A percentile compares a stretch with the other conserved stretches of the same genome.
phyloP scores from a whole-genome alignment of 192 early-diverging fungal species.

The Funneliformis geosporum region DNA sequence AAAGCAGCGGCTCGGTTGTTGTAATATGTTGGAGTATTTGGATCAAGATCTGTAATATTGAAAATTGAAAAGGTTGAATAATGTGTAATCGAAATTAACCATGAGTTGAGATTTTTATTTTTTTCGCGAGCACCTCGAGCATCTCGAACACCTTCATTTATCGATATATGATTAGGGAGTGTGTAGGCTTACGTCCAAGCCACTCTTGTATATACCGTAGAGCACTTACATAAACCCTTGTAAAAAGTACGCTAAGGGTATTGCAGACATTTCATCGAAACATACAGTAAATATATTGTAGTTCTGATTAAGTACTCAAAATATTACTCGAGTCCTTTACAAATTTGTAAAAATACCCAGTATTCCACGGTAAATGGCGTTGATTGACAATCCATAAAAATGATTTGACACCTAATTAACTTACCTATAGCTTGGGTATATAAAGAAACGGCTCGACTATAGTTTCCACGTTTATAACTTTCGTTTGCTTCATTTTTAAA shows the following conservation, averaged over 20 bases:
- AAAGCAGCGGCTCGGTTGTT: constrained; percentile 80
- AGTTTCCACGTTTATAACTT: constrained; percentile 68
- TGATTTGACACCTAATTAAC: not conserved
- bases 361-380: not conserved
- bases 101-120: not conserved
- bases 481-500: constrained; percentile 72
- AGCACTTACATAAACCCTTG: too few species aligned
- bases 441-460: constrained; percentile 64
- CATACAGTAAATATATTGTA: too few species aligned
- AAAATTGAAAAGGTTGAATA: not conserved
- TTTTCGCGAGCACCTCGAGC: not conserved
- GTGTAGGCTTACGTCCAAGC: too few species aligned
- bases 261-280: too few species aligned
- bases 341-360: not conserved
- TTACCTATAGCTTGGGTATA: constrained; percentile 74
- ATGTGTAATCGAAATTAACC: not conserved
- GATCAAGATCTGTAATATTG: constrained; percentile 48
- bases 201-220: too few species aligned
- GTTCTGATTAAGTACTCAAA: too few species aligned
- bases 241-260: too few species aligned
- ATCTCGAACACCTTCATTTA: not conserved
- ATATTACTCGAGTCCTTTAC: too few species aligned
- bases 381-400: not conserved
- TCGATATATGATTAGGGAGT: not conserved
- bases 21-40: constrained; percentile 66